phyloP scores from a whole-genome alignment of 202 grass and related monocot genomes.

The Setaria italica region DNA sequence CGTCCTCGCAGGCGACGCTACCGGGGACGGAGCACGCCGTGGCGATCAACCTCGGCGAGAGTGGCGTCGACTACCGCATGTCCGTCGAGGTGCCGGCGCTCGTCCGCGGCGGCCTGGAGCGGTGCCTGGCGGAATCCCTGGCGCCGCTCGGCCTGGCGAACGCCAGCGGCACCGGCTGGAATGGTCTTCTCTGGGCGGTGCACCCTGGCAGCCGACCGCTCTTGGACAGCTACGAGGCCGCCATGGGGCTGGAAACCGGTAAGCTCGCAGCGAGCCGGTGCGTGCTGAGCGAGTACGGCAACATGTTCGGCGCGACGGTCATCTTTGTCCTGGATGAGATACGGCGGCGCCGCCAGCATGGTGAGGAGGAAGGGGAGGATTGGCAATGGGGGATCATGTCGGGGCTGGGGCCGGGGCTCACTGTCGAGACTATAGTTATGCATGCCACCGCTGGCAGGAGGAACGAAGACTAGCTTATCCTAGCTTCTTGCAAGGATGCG shows the following conservation, averaged over 20 bases:
- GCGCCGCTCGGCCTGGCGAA: not conserved
- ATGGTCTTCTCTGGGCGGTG: slow-evolving; percentile 14
- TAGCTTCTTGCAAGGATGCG: not conserved
- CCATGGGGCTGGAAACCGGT: not conserved
- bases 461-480: not conserved
- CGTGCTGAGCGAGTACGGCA: slow-evolving; percentile 30
- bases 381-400: slow-evolving; percentile 24
- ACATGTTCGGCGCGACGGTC: slow-evolving; percentile 23
- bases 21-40: not conserved
- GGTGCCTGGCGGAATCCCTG: not conserved
- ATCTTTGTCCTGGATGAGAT: slow-evolving; percentile 35
- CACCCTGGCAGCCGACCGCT: not conserved
- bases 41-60: not conserved
- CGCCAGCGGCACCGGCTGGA: not conserved
- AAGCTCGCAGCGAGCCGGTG: slow-evolving; percentile 38
- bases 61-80: not conserved
- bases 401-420: slow-evolving; percentile 17
- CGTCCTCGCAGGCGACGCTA: not conserved
- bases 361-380: not conserved
- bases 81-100: not conserved
- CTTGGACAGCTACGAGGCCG: slow-evolving; percentile 24
- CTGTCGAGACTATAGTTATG: slow-evolving; percentile 1
- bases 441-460: not conserved
- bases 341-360: not conserved
- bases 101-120: not conserved